Evolutionary conservation across 176 grass and related monocot species (phyloP).

Genomic region (Triticum monococcum): DNA sequence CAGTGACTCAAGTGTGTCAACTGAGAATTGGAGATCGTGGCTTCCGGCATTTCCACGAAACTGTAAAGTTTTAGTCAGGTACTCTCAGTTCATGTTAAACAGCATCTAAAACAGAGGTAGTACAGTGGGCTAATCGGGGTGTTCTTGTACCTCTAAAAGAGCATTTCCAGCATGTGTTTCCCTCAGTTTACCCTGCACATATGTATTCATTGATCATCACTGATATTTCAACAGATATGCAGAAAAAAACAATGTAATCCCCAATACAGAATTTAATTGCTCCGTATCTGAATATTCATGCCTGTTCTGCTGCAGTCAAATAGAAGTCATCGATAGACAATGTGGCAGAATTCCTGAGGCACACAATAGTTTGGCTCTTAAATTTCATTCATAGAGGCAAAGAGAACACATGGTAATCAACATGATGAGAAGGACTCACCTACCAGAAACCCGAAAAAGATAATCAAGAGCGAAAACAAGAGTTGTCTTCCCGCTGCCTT

Average conservation of each 20-base stretch:
- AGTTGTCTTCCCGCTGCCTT: constrained; percentile 97
- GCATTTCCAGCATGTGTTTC: constrained; percentile 71
- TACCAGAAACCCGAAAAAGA: constrained; percentile 71
- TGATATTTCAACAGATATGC: constrained; percentile 17
- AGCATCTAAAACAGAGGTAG: constrained; percentile 18
- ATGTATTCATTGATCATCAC: not conserved
- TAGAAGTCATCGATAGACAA: constrained; percentile 99
- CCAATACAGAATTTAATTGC: not conserved
- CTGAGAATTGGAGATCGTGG: constrained; percentile 88
- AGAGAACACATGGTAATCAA: constrained; percentile 21
- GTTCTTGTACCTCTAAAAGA: constrained; percentile 78
- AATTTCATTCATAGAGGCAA: constrained; percentile 18
- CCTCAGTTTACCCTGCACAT: constrained; percentile 71
- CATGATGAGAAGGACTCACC: constrained; percentile 51
- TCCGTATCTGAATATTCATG: constrained; percentile 32
- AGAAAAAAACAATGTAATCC: not conserved
- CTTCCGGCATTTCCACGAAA: constrained; percentile 98
- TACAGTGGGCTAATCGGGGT: not conserved
- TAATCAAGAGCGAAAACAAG: constrained; percentile 92
- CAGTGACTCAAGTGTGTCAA: constrained; percentile 77
- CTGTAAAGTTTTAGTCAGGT: constrained; percentile 50
- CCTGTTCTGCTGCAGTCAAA: constrained; percentile 87
- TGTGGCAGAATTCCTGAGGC: constrained; percentile 61
- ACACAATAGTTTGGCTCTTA: not conserved
- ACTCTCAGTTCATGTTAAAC: constrained; percentile 35